Base-by-base conservation (phyloP, 2,329 filamentous ascomycete species). In the Colletotrichum destructivum region DNA sequence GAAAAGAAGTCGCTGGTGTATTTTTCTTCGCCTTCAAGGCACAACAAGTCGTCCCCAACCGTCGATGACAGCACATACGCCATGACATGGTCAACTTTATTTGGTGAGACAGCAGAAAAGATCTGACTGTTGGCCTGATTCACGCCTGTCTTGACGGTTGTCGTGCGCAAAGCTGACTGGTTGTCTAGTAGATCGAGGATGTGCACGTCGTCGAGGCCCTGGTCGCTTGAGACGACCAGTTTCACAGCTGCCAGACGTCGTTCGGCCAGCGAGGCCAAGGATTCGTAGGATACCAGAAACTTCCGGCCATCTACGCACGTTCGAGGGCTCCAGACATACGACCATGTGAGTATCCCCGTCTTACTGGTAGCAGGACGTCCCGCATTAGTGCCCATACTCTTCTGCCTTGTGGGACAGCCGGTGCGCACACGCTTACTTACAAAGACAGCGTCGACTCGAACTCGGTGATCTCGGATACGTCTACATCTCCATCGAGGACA, bases 401-500 rank as follows among this genome's bases (percentile, higher is more conserved):
- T 31, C 21, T 8, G 49, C 47, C 21, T 26, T 51, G 47, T 51
- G 21, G 2, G 6, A 52, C 12, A 16, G 35, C 61, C 61, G 21
- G 61, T 63, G 21, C 21, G 35, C 49, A 4, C 35, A 54, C 47
- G 38, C 35, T 42, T 8, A 63, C 61, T 63, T 54, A 63, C 61
- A 63, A 63, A 54, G 61, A 63, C 46, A 63, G 61, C 49, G 61
- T 63, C 7, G 61, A 63, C 21, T 63, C 47, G 49, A 63, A 63
- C 21, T 63, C 61, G 21, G 47, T 63, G 61, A 63, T 54, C 35
- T 63, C 61, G 11, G 61, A 63, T 44, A 63, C 21, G 38, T 63
- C 61, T 44, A 35, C 35, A 42, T 63, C 61, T 44, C 61, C 61
- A 21, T 63, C 42, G 31, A 63, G 61, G 38, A 54, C 35, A 12